Evolutionary conservation across 2,329 filamentous ascomycete species (phyloP).

Genomic region (Cladophialophora immunda): DNA sequence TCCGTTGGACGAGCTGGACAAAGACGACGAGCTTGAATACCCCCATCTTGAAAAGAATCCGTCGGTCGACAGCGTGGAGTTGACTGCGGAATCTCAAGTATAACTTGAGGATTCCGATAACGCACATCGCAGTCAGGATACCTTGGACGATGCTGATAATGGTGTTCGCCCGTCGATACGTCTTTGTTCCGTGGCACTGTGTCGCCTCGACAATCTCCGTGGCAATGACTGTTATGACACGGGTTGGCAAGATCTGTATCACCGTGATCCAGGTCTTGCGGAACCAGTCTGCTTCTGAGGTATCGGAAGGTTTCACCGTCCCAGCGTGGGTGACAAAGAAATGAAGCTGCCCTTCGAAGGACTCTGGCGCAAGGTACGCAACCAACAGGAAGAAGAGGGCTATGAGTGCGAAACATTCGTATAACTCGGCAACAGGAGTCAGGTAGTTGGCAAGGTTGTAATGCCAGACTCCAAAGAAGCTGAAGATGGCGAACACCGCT

Average conservation of each 20-base stretch:
- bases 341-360: not conserved
- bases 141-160: conserved; percentile 4
- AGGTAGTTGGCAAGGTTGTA: conserved; percentile 4
- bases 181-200: not conserved
- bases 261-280: not conserved
- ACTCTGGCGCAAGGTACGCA: not conserved
- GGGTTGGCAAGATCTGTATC: not conserved
- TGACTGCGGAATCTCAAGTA: not conserved
- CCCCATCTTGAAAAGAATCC: not conserved
- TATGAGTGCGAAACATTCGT: not conserved
- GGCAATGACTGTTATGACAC: not conserved
- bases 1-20: not conserved
- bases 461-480: conserved; percentile 7
- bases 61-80: not conserved
- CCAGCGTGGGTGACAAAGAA: not conserved
- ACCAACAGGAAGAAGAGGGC: not conserved
- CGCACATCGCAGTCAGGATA: not conserved
- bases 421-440: conserved; percentile 1
- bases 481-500: not conserved
- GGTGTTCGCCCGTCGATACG: not conserved
- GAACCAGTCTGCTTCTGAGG: not conserved
- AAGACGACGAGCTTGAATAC: conserved; percentile 1
- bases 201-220: conserved; percentile 1
- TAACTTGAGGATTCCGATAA: not conserved
- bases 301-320: not conserved